Evolutionary conservation across 2,329 filamentous ascomycete species (phyloP).

Genomic region (Pestalotiopsis sp.): DNA sequence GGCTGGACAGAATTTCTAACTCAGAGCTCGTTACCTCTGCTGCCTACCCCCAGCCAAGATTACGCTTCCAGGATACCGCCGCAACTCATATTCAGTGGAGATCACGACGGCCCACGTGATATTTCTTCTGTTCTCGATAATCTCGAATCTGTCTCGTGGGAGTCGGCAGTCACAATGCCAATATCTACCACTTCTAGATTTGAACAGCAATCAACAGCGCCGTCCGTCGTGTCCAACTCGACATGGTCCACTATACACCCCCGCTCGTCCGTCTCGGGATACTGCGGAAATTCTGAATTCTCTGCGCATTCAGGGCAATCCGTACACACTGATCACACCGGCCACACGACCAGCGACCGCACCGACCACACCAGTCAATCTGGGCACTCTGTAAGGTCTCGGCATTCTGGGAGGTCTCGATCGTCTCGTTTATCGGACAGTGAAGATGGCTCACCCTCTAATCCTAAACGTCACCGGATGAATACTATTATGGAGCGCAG

Average conservation of each 20-base stretch:
- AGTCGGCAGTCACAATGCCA: constrained; percentile 3
- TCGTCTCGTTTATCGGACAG: background rate
- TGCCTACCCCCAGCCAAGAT: background rate
- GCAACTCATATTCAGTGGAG: background rate
- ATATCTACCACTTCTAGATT: background rate
- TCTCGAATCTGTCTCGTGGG: constrained; percentile 9
- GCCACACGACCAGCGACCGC: too few species aligned
- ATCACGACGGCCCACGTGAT: background rate
- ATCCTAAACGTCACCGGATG: background rate
- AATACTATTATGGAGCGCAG: background rate
- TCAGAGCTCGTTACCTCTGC: background rate
- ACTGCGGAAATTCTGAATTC: background rate
- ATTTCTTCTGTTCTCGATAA: background rate
- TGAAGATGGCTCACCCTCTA: background rate
- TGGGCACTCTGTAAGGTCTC: background rate
- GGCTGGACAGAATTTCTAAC: background rate
- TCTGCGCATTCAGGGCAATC: background rate
- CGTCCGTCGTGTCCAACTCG: background rate
- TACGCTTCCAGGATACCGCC: background rate
- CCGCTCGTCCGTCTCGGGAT: background rate
- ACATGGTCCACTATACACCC: background rate
- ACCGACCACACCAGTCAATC: background rate
- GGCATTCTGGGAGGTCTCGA: background rate
- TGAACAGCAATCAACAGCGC: background rate
- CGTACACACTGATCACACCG: background rate